Percentiles rank a stretch among this genome's conserved stretches.
These are phyloP conservation scores for Elaeagnus macrophylla DNA, from an alignment of 306 rosid species.

Conservation along the genomic window DNA sequence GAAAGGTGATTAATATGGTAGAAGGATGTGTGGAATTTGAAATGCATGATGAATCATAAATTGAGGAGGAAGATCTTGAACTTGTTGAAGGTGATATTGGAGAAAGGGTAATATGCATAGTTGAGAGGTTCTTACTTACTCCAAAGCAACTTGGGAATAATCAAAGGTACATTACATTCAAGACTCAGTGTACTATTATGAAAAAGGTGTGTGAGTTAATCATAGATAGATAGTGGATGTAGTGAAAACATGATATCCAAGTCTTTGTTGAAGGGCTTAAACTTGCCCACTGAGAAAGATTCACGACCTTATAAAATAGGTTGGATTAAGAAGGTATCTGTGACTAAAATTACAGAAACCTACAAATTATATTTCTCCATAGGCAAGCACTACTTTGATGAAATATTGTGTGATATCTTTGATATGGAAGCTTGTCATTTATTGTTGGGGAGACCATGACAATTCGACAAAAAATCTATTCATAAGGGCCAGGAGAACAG, in stretches of 20 bases:
- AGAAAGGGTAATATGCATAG: neutral
- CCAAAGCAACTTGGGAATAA: neutral
- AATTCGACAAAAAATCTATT: too few relatives aligned
- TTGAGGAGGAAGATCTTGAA: neutral
- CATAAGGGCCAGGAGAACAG: too few relatives aligned
- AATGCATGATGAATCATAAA: neutral
- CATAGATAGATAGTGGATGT: neutral
- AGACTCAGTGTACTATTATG: neutral
- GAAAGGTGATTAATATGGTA: too few relatives aligned
- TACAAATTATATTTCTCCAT: neutral
- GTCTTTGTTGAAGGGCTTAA: neutral
- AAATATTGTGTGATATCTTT: neutral
- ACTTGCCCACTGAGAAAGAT: neutral
- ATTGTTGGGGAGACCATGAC: too few relatives aligned
- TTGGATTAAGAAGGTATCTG: neutral
- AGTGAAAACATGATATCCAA: neutral
- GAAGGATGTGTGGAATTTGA: too few relatives aligned
- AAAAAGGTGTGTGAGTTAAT: neutral
- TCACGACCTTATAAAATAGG: neutral
- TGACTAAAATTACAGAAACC: neutral
- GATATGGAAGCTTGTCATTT: too few relatives aligned
- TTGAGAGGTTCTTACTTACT: neutral
- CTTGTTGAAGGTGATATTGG: neutral
- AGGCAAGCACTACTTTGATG: neutral
- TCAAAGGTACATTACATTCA: neutral